These are phyloP conservation scores for Inosperma sp. DNA, from an alignment of 768 basidiomycete species.

Conservation along the genomic window DNA sequence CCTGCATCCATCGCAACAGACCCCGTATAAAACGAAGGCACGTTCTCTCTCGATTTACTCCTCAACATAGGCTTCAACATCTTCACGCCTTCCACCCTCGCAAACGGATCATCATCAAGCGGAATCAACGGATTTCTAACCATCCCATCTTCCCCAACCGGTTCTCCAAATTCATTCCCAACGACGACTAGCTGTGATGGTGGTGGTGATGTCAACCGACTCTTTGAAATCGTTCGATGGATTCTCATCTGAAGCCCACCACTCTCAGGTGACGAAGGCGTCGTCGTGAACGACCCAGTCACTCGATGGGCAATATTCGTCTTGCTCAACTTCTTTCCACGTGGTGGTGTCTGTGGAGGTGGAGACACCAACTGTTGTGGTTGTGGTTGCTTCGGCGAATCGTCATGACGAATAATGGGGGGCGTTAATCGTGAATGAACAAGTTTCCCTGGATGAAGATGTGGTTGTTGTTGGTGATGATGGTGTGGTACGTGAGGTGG, in stretches of 20 bases:
- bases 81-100: slow-evolving; percentile 50
- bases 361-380: no score
- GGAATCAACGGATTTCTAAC: slow-evolving; percentile 34
- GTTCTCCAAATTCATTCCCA: slow-evolving; percentile 4
- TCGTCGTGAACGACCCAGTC: neutral
- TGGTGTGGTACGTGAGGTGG: no score
- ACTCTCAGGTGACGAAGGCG: neutral
- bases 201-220: neutral
- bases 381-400: neutral
- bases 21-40: slow-evolving; percentile 1
- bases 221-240: neutral
- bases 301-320: slow-evolving; percentile 15
- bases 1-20: neutral
- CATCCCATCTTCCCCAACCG: slow-evolving; percentile 25
- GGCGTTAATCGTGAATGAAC: neutral
- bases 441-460: neutral
- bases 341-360: slow-evolving; percentile 18
- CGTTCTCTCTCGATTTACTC: slow-evolving; percentile 8
- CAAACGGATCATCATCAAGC: slow-evolving; percentile 53
- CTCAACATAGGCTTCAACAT: slow-evolving; percentile 33
- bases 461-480: neutral
- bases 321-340: slow-evolving; percentile 29
- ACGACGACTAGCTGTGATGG: neutral
- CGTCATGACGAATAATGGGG: neutral
- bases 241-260: neutral